Evolutionary conservation across 345 rosid species (phyloP).

Genomic region (Euphorbia pulcherrima): DNA sequence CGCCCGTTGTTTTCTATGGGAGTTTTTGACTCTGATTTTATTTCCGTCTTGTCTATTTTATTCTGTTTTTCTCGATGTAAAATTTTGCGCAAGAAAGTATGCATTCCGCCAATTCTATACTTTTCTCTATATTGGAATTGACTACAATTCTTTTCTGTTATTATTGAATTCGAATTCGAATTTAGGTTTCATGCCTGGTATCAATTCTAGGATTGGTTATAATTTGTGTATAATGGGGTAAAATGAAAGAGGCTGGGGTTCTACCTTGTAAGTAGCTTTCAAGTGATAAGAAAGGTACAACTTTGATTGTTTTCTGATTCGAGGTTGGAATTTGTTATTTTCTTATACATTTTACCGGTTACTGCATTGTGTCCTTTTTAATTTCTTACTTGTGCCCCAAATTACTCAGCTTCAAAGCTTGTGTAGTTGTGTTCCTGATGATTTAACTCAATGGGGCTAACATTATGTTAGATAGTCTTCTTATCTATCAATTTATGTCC

Average conservation of each 20-base stretch:
- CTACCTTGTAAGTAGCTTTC: not conserved
- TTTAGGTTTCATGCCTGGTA: not conserved
- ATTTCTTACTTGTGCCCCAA: not conserved
- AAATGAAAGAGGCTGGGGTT: not conserved
- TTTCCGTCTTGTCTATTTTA: not conserved
- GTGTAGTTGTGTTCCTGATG: not conserved
- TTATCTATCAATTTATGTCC: not conserved
- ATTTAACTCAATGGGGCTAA: not conserved
- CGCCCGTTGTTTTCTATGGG: not conserved
- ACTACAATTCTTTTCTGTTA: not conserved
- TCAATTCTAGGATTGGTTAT: not conserved
- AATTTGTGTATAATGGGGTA: not conserved
- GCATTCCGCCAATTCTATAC: no score
- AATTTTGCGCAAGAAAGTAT: no score
- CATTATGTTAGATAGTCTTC: not conserved
- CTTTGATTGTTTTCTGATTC: not conserved
- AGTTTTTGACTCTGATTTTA: no score
- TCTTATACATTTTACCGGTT: not conserved
- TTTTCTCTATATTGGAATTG: not conserved
- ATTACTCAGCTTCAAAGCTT: not conserved
- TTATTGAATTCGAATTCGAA: not conserved
- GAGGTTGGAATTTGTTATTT: not conserved
- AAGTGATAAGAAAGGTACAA: not conserved
- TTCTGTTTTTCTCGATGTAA: no score
- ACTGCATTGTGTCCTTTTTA: not conserved